Conservation (phyloP, 805 yeast species). For the Blastobotrys chiropterorum region DNA sequence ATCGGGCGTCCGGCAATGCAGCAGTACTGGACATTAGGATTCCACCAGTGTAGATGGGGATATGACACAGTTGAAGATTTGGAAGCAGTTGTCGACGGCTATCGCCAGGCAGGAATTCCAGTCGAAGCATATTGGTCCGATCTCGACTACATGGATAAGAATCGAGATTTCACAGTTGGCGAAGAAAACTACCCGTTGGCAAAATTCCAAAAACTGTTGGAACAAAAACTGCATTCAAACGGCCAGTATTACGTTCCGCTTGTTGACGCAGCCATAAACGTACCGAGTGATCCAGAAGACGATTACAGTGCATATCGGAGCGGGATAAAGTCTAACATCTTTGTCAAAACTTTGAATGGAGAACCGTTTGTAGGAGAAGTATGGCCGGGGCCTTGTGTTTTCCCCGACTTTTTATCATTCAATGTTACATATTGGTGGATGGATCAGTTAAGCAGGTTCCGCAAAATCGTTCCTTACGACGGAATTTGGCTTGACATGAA, state of each 20-base stretch:
- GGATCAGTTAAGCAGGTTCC: constrained; percentile 31
- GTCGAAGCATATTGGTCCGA: constrained; percentile 93
- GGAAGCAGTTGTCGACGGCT: constrained; percentile 54
- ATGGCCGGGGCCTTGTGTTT: constrained; percentile 95
- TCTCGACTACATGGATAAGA: constrained; percentile 79
- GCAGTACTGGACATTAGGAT: constrained; percentile 70
- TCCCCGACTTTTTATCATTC: constrained; percentile 88
- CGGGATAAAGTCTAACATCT: constrained; percentile 38
- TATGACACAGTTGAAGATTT: constrained; percentile 85
- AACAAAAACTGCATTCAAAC: constrained; percentile 48
- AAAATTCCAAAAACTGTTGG: constrained; percentile 65
- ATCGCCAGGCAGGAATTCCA: constrained; percentile 72
- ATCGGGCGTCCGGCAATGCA: constrained; percentile 76
- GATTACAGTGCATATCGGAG: constrained; percentile 59
- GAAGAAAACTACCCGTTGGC: constrained; percentile 59
- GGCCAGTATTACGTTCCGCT: constrained; percentile 80
- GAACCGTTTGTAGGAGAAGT: constrained; percentile 73
- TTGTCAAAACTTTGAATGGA: constrained; percentile 42
- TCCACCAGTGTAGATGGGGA: constrained; percentile 97
- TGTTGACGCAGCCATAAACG: constrained; percentile 87
- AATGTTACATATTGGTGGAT: constrained; percentile 45
- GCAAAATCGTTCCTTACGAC: constrained; percentile 30
- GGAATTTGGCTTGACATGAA: constrained; percentile 97
- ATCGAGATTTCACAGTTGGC: constrained; percentile 91
- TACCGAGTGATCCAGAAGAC: too few species aligned